Conservation (phyloP, 306 rosid species). For the Vicia sativa region DNA sequence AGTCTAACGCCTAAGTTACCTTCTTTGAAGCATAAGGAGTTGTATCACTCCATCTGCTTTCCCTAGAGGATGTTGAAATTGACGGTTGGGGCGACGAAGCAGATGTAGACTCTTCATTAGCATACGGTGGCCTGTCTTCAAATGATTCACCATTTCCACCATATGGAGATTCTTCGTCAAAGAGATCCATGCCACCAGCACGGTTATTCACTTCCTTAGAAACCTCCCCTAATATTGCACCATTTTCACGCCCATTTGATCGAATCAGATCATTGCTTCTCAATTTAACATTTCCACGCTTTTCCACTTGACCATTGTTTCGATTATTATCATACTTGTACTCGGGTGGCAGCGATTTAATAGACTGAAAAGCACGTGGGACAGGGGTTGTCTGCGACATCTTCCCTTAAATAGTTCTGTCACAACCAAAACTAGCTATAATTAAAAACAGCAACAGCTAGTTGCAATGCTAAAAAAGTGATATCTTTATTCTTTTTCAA, state of each 20-base stretch:
- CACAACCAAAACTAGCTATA: constrained; percentile 44
- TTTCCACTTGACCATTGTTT: constrained; percentile 45
- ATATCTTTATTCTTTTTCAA: constrained; percentile 18
- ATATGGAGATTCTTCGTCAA: constrained; percentile 83
- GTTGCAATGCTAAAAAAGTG: constrained; percentile 43
- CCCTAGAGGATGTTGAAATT: constrained; percentile 57
- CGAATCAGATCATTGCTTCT: constrained; percentile 44
- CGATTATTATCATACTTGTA: constrained; percentile 52
- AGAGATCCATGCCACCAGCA: constrained; percentile 55
- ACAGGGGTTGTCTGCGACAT: constrained; percentile 62
- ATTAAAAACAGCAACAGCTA: constrained; percentile 41
- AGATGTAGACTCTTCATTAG: constrained; percentile 65
- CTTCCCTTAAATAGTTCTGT: constrained; percentile 53
- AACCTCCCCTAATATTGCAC: constrained; percentile 46
- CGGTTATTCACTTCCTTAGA: constrained; percentile 45
- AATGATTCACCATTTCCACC: constrained; percentile 43
- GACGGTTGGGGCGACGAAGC: constrained; percentile 59
- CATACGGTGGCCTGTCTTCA: constrained; percentile 52
- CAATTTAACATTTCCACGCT: constrained; percentile 41
- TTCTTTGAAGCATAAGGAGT: constrained; percentile 75
- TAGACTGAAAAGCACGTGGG: constrained; percentile 59
- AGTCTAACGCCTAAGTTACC: constrained; percentile 55
- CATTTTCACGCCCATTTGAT: constrained; percentile 58
- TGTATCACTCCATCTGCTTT: constrained; percentile 84
- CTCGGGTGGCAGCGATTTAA: constrained; percentile 71